Evolutionary conservation across 345 rosid species (phyloP).

Genomic region (Draba incana): DNA sequence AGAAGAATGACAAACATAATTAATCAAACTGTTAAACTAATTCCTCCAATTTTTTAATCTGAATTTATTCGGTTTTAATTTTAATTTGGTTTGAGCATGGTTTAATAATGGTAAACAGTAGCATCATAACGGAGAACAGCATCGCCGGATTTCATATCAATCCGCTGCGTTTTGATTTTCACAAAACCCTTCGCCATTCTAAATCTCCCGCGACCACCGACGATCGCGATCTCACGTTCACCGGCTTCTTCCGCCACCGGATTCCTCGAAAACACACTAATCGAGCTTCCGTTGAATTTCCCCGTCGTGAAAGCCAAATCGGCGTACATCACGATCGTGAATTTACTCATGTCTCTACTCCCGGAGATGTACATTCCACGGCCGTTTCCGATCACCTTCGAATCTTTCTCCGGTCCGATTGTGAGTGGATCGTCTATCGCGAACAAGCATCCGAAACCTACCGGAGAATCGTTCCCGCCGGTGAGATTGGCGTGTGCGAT

Average conservation of each 20-base stretch:
- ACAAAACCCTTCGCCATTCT: slow-evolving; percentile 56
- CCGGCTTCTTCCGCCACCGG: slow-evolving; percentile 42
- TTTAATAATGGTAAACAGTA: slow-evolving; percentile 42
- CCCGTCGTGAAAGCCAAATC: slow-evolving; percentile 54
- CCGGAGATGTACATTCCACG: slow-evolving; percentile 49
- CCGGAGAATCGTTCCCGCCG: not conserved
- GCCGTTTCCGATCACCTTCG: slow-evolving; percentile 47
- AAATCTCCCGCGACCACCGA: slow-evolving; percentile 56
- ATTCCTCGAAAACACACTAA: slow-evolving; percentile 52
- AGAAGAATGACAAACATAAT: too few species aligned
- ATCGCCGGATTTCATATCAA: slow-evolving; percentile 43
- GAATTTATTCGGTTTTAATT: too few species aligned
- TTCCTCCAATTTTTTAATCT: too few species aligned
- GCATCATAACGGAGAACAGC: slow-evolving; percentile 48
- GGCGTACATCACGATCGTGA: slow-evolving; percentile 40
- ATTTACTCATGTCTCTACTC: slow-evolving; percentile 23
- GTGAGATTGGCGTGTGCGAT: slow-evolving; percentile 41
- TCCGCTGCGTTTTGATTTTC: slow-evolving; percentile 25
- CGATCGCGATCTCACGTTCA: slow-evolving; percentile 49
- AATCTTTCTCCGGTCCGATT: slow-evolving; percentile 42
- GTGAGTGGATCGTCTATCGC: slow-evolving; percentile 54
- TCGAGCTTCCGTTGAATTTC: slow-evolving; percentile 52
- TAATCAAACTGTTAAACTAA: too few species aligned
- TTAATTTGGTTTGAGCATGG: not conserved
- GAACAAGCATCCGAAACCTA: slow-evolving; percentile 45